Base-by-base conservation (phyloP, 805 yeast species). In the Schwanniomyces sp. region DNA sequence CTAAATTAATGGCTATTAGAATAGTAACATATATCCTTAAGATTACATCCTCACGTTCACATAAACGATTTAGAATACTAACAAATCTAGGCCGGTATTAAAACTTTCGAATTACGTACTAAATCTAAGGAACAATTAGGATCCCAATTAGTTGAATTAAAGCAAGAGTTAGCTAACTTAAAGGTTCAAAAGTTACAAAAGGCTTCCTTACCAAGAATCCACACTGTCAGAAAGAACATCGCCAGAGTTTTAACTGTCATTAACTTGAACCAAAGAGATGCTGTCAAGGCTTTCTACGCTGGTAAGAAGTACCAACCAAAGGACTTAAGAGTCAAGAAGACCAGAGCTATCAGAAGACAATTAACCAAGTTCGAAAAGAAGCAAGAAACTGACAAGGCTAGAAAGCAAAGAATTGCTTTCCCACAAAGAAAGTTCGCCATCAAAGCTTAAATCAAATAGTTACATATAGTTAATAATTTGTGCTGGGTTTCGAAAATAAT, bases 261-360 rank as follows among this genome's bases (percentile, higher is more conserved):
- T 82, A 91, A 88, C 91, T 84, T 86, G 69, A 89, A 87, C 82
- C 96, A 91, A 81, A 91, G 99, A 82, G 91, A 86, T 63, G 84
- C 86, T 66, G 96, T 90, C 74, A 89, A 89, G 79, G 94, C 86
- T 72, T 86, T 88, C 84, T 91, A 91, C 92, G 83, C 84, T 63
- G 94, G 91, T 76, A 86, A 88, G 86, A 91, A 90, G 81, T 88
- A 84, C 86, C 82, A 84, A 76, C 98, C 99, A 83, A 91, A 92
- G 84, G 97, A 91, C 76, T 85, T 94, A 81, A 92, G 98, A 83
- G 96, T 91, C 67, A 94, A 94, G 92, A 89, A 94, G 88, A 94
- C 99, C 79, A 92, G 98, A 86, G 98, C 99, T 77, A 80, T 92
- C 79, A 92, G 99, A 88, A 88, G 98, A 85, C 84, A 85, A 73